A percentile compares a stretch with the other conserved stretches of the same genome.
These are phyloP conservation scores for Ophiobolus disseminans DNA, from an alignment of 2,329 filamentous ascomycete genomes.

Conservation along the genomic window DNA sequence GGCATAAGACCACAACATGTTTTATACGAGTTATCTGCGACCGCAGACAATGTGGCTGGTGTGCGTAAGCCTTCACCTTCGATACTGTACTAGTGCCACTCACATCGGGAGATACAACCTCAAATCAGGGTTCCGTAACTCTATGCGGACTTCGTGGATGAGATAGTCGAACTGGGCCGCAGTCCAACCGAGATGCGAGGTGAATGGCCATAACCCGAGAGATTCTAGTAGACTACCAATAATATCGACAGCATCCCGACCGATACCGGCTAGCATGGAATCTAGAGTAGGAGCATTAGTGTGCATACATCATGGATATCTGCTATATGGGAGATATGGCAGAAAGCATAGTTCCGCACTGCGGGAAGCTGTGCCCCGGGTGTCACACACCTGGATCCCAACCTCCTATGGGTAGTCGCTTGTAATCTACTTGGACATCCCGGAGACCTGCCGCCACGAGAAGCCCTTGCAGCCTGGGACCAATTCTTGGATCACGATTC, in stretches of 20 bases:
- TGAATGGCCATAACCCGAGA: slow-evolving; percentile 48
- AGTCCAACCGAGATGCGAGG: slow-evolving; percentile 40
- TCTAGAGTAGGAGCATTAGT: too few relatives aligned
- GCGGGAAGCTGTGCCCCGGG: too few relatives aligned
- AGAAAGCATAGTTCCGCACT: too few relatives aligned
- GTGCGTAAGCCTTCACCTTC: slow-evolving; percentile 8
- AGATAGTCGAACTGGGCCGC: slow-evolving; percentile 38
- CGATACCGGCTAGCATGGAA: slow-evolving; percentile 37
- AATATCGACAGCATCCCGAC: slow-evolving; percentile 35
- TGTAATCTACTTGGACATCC: slow-evolving; percentile 37
- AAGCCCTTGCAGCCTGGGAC: slow-evolving; percentile 35
- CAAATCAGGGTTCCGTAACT: slow-evolving; percentile 37
- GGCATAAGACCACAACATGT: too few relatives aligned
- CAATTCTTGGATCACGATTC: slow-evolving; percentile 45
- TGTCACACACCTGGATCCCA: slow-evolving; percentile 44
- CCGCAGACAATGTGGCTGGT: slow-evolving; percentile 4
- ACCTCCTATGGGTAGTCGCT: slow-evolving; percentile 47
- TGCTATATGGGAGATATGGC: too few relatives aligned
- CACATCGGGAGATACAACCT: slow-evolving; percentile 49
- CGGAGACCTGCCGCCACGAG: slow-evolving; percentile 40
- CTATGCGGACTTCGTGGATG: slow-evolving; percentile 35
- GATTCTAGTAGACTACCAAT: slow-evolving; percentile 47
- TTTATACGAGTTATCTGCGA: background rate
- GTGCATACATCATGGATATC: background rate
- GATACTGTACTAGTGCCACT: slow-evolving; percentile 13